Evolutionary conservation across 192 early-diverging fungal genomes (phyloP).

Genomic region (Entomortierella chlamydospora): DNA sequence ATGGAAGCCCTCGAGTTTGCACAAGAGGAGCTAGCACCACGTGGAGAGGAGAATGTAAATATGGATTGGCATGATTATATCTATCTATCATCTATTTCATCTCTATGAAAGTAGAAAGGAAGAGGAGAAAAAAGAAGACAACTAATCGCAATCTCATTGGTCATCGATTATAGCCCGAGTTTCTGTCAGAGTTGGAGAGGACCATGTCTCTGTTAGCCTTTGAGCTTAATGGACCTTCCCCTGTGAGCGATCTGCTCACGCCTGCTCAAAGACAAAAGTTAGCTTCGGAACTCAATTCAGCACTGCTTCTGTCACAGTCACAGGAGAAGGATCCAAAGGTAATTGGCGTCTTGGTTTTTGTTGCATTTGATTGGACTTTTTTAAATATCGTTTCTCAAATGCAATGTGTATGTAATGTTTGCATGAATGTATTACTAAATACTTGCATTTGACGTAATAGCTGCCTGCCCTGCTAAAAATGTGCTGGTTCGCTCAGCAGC

Average conservation of each 20-base stretch:
- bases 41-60: conserved; percentile 92
- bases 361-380: too few species aligned
- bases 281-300: conserved; percentile 94
- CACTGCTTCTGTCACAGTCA: conserved; percentile 88
- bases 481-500: conserved; percentile 94
- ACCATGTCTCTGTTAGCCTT: conserved; percentile 99
- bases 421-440: neutral
- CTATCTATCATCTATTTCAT: too few species aligned
- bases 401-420: neutral
- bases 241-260: conserved; percentile 89
- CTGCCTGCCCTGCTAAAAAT: conserved; percentile 90
- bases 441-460: neutral
- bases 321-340: conserved; percentile 94
- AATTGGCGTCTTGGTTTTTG: conserved; percentile 11
- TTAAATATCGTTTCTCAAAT: neutral
- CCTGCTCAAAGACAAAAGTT: conserved; percentile 91
- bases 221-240: conserved; percentile 75
- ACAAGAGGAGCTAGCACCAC: conserved; percentile 96
- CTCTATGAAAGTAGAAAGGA: too few species aligned
- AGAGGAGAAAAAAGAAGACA: too few species aligned
- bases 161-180: conserved; percentile 75
- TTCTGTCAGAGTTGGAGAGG: conserved; percentile 92
- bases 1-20: conserved; percentile 94
- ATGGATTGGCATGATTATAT: too few species aligned
- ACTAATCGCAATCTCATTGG: neutral